Conservation (phyloP, 2,329 filamentous ascomycete species). For the Colletotrichum melonis region DNA sequence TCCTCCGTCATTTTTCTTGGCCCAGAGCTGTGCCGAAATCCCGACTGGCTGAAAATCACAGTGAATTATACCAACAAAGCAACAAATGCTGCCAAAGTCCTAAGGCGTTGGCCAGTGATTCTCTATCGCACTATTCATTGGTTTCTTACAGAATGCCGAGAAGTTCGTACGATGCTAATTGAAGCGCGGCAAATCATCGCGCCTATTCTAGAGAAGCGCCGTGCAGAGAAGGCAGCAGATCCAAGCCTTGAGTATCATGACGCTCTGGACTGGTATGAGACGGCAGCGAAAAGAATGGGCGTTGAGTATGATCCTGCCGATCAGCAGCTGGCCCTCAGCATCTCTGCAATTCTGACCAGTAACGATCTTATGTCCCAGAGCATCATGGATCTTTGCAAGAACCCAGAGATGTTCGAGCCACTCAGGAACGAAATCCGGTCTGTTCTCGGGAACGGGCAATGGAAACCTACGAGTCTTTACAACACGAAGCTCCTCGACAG, state of each 20-base stretch:
- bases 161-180: slow-evolving; percentile 23
- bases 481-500: slow-evolving; percentile 30
- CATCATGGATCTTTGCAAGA: slow-evolving; percentile 37
- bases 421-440: slow-evolving; percentile 38
- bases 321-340: slow-evolving; percentile 37
- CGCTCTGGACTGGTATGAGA: slow-evolving; percentile 38
- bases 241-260: slow-evolving; percentile 32
- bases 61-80: slow-evolving; percentile 24
- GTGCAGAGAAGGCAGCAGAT: slow-evolving; percentile 21
- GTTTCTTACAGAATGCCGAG: slow-evolving; percentile 36
- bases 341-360: slow-evolving; percentile 40
- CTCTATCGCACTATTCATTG: slow-evolving; percentile 35
- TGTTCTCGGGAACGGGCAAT: slow-evolving; percentile 3
- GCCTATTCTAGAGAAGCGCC: slow-evolving; percentile 36
- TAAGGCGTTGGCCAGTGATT: slow-evolving; percentile 35
- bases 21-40: slow-evolving; percentile 36
- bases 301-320: slow-evolving; percentile 3
- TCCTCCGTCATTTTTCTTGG: slow-evolving; percentile 41
- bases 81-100: slow-evolving; percentile 14
- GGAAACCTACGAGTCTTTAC: slow-evolving; percentile 16
- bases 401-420: slow-evolving; percentile 37
- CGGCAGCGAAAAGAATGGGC: slow-evolving; percentile 9
- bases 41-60: slow-evolving; percentile 37
- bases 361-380: slow-evolving; percentile 38
- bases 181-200: slow-evolving; percentile 25